These are phyloP conservation scores for Globisporangium spiculum DNA, from an alignment of 352 stramenopile species.

Conservation along the genomic window DNA sequence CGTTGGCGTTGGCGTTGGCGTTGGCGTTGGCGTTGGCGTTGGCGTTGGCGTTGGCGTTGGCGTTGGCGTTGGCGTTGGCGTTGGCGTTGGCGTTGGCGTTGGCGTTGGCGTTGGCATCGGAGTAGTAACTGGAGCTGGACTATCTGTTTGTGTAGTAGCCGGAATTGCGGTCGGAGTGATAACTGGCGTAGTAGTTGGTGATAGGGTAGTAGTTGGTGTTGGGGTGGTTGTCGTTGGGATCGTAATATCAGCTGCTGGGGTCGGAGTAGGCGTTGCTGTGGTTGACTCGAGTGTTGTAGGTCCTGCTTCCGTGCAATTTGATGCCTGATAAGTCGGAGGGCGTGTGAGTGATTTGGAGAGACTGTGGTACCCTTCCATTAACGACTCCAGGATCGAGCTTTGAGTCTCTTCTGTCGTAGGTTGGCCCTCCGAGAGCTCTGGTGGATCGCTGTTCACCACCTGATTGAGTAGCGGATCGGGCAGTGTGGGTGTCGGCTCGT, in stretches of 20 bases:
- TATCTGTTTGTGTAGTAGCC: too few relatives aligned
- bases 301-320: neutral
- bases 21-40: too few relatives aligned
- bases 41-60: too few relatives aligned
- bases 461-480: neutral
- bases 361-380: neutral
- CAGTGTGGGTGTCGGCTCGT: neutral
- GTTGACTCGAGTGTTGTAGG: neutral
- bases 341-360: neutral
- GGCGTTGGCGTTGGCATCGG: too few relatives aligned
- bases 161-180: too few relatives aligned
- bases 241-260: neutral
- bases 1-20: too few relatives aligned
- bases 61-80: too few relatives aligned
- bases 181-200: too few relatives aligned
- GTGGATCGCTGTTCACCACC: neutral
- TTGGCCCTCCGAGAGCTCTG: neutral
- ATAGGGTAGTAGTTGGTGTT: too few relatives aligned
- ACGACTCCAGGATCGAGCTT: neutral
- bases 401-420: neutral
- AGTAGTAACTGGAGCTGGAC: too few relatives aligned
- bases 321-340: neutral
- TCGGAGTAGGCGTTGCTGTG: neutral
- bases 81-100: too few relatives aligned
- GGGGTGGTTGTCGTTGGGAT: neutral